Base-by-base conservation (phyloP, 257 asterid species). In the Jacaranda copaia region DNA sequence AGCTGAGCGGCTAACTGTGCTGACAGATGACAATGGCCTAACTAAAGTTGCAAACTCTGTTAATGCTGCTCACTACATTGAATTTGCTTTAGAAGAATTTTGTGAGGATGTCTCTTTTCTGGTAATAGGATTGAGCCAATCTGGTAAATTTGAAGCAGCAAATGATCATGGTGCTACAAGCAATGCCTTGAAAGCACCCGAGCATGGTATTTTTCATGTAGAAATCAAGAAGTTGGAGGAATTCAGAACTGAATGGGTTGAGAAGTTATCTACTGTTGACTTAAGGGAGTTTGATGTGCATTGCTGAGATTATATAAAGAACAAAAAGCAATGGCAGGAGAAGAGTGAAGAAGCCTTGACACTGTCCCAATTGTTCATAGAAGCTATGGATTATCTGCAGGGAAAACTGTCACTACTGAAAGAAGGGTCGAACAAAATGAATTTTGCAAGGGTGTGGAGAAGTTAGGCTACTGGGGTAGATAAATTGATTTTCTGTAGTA, bases 1-100 rank as follows among this genome's bases (percentile, higher is more conserved):
- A 85, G 99, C 98, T 35, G 99, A 95, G 80, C 98, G 97, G 36
- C 82, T 95, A 78, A 95, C 99, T 20, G 99, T 97, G 5, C 80
- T 95, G 62, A 89, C 98, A 3, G 98, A 93, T 74, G 87, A 95
- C 77, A 79, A 78, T 60, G 94, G 92, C 75, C 81, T 95, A 72
- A 82, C 83, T 70, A 95, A 95, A 87, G 99, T 95, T 74, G 89
- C 93, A 1, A 84, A 84, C 70, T 93, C 97, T 42, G 77, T 95
- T 42, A 95, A 91, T 81, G 97, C 94, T 25, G 90, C 92, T 58
- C 74, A 68, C 51, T 81, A 80, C 78, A 87, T 93, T 56, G 88
- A 78, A 67, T 82, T 88, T 65, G 81, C 77, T 82, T 69, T 93
- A 36, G 81, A 90, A 55, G 98, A 93, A 78, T 89, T 90, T 84